Evolutionary conservation across 129 eudicot genomes (phyloP), one percentile per base, ranked within the genome.

Genomic region (Artemisia tridentata): DNA sequence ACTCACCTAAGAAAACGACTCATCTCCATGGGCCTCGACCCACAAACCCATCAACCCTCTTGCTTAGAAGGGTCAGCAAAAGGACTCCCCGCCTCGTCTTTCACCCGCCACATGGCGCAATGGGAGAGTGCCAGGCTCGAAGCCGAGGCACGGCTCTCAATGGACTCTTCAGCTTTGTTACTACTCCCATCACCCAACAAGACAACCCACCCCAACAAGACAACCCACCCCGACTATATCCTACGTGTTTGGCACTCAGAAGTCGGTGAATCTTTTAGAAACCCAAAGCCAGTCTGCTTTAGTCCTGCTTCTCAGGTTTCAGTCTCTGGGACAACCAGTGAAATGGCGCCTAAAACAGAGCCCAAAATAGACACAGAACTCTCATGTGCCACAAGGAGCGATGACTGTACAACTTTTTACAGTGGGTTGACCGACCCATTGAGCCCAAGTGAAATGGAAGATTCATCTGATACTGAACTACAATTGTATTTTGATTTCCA

Each of bases 51-150:
- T 73, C 84, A 95, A 76, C 89, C 89, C n/a, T 66, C 74, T 34
- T 27, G 72, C 27, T 3, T 55, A 27, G 29, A 63, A 1, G 83
- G 87, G 8, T 55, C 78, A 13, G 54, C 29, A 11, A 75, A 54
- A 15, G 70, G 81, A 57, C 85, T 72, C 17, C 78, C 96, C 1
- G 43, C 77, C 12, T 80, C 96, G n/a, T 76, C 96, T 31, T 82
- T 86, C 23, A 82, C 93, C 3, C 96, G 99, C 64, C 99, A 95
- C 91, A 90, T 85, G 99, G 96, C 97, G 2, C 99, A 95, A 63
- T 95, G 99, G 99, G 99, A 93, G 89, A 84, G 79, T 14, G 99
- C 96, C 0, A 85, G 99, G 89, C 85, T 95, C 11, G 96, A 95
- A 79, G 99, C 99, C 8, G 99, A 95, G 75, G 92, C 99, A 1